Conservation (phyloP, 108 stramenopile species). For the Cyclostephanos invisitatus region DNA sequence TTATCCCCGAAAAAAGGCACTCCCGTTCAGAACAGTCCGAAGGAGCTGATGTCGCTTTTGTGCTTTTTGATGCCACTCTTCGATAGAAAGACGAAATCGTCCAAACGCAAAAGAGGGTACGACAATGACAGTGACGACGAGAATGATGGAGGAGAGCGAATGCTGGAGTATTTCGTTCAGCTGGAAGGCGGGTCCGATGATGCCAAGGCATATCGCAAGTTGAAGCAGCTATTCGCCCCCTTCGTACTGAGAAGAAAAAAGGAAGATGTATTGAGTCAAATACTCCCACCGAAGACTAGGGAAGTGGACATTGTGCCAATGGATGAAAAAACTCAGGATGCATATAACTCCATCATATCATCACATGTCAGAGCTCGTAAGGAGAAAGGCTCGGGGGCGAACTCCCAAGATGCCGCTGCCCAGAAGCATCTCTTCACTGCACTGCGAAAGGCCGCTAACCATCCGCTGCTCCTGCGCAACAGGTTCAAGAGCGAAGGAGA, state of each 20-base stretch:
- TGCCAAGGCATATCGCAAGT: conserved; percentile 61
- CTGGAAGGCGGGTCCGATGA: conserved; percentile 50
- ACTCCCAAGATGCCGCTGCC: conserved; percentile 41
- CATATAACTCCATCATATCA: conserved; percentile 42
- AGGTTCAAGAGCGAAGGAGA: conserved; percentile 62
- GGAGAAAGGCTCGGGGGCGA: conserved; percentile 17
- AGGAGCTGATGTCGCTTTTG: conserved; percentile 83
- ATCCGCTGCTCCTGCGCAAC: conserved; percentile 88
- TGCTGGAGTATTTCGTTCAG: conserved; percentile 84
- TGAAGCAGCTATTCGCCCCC: conserved; percentile 89
- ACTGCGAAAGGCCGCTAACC: conserved; percentile 96
- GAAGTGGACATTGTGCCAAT: conserved; percentile 43
- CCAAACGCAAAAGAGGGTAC: conserved; percentile 37
- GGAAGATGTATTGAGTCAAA: conserved; percentile 77
- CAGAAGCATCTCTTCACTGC: conserved; percentile 91
- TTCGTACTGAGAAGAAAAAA: conserved; percentile 93
- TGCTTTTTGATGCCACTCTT: conserved; percentile 89
- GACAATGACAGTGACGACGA: conserved; percentile 58
- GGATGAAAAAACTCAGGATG: conserved; percentile 25
- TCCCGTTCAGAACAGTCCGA: conserved; percentile 80
- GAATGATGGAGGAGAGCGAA: conserved; percentile 64
- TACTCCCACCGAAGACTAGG: conserved; percentile 73
- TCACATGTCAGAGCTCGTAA: conserved; percentile 35
- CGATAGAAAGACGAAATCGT: conserved; percentile 41
- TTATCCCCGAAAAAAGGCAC: conserved; percentile 33